These are phyloP conservation scores for Dorcoceras hygrometricum DNA, from an alignment of 257 asterid genomes.

Conservation along the genomic window DNA sequence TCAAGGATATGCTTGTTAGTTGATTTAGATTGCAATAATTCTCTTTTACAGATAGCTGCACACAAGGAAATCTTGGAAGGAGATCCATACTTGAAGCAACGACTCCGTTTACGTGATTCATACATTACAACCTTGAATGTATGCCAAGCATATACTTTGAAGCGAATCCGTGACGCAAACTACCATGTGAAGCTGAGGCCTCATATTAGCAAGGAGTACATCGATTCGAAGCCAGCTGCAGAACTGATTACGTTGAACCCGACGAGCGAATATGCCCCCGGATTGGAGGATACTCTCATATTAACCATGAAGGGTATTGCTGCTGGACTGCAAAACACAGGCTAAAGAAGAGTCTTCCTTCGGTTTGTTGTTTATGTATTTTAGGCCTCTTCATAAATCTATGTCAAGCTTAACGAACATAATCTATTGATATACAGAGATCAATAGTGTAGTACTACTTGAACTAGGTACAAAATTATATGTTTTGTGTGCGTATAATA, in stretches of 20 bases:
- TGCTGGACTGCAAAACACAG: slow-evolving; percentile 60
- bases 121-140: slow-evolving; percentile 46
- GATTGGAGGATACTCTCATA: slow-evolving; percentile 53
- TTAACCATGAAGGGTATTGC: slow-evolving; percentile 60
- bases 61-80: slow-evolving; percentile 52
- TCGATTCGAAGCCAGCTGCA: slow-evolving; percentile 40
- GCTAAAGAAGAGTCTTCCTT: slow-evolving; percentile 23
- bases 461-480: too few species aligned
- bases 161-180: slow-evolving; percentile 43
- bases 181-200: slow-evolving; percentile 40
- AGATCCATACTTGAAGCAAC: slow-evolving; percentile 49
- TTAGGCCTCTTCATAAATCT: neutral
- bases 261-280: slow-evolving; percentile 48
- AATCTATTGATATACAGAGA: neutral
- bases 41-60: slow-evolving; percentile 39
- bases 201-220: slow-evolving; percentile 38
- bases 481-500: neutral
- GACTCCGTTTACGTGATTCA: slow-evolving; percentile 42
- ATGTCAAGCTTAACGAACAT: neutral
- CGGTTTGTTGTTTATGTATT: neutral
- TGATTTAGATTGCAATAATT: neutral
- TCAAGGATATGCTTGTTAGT: neutral
- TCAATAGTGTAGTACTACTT: neutral
- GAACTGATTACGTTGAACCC: slow-evolving; percentile 44
- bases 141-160: slow-evolving; percentile 47